Conservation (phyloP, 176 grass and related monocot genomes). For the Aegilops speltoides region DNA sequence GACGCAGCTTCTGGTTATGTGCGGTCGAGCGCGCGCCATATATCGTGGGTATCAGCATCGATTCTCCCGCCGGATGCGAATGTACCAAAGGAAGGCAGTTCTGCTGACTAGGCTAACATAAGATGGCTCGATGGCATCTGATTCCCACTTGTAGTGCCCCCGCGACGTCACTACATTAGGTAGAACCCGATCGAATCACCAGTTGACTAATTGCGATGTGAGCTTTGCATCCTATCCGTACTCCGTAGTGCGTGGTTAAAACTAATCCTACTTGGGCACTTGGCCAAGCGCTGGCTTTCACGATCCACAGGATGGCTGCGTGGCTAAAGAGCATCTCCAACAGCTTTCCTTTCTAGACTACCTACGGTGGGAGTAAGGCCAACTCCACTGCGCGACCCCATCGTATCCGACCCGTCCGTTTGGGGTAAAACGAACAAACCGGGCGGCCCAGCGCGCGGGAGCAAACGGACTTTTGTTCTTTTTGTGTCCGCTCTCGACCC, state of each 20-base stretch:
- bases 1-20: not conserved
- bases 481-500: no score
- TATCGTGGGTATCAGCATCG: not conserved
- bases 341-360: no score
- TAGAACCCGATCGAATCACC: not conserved
- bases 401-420: no score
- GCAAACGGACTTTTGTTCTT: no score
- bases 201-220: not conserved
- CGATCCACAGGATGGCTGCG: no score
- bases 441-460: no score
- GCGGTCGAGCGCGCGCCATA: not conserved
- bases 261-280: not conserved
- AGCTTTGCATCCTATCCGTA: not conserved
- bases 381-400: no score
- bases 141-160: not conserved
- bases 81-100: not conserved
- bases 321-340: no score
- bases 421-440: no score
- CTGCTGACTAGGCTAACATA: not conserved
- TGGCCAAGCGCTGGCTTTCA: no score
- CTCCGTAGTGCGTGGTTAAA: not conserved
- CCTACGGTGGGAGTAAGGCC: no score
- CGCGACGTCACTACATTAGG: not conserved
- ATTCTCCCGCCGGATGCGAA: not conserved
- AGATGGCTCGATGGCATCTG: not conserved